Conservation (phyloP, 2,329 filamentous ascomycete species). For the Stagonosporopsis cucurbitacearum region DNA sequence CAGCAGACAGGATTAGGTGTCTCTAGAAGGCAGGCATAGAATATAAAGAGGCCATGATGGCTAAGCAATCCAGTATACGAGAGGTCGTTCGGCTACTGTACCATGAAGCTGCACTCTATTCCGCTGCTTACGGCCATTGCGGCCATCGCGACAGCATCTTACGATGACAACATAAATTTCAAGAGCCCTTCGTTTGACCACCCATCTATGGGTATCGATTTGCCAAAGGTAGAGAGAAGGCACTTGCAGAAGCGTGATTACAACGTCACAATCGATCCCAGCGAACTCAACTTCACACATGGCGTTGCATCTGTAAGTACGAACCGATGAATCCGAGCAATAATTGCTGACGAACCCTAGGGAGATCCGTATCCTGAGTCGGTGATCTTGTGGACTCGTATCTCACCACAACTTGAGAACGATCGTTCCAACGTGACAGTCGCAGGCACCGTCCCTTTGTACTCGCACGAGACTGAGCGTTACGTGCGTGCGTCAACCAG, state of each 20-base stretch:
- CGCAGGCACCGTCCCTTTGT: conserved; percentile 62
- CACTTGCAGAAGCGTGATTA: conserved; percentile 18
- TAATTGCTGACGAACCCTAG: not conserved
- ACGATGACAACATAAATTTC: conserved; percentile 65
- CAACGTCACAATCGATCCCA: conserved; percentile 15
- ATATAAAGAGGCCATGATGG: not conserved
- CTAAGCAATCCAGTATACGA: not conserved
- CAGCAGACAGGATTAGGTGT: not conserved
- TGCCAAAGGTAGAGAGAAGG: conserved; percentile 64
- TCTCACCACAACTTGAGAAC: conserved; percentile 48
- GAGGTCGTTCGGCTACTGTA: not conserved
- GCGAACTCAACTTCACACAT: conserved; percentile 42
- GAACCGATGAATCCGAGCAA: not conserved
- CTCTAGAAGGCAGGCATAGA: not conserved
- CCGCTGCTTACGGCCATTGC: conserved; percentile 1
- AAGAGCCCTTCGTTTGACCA: conserved; percentile 68
- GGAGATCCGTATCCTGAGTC: conserved; percentile 54
- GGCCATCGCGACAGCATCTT: conserved; percentile 6
- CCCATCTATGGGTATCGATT: conserved; percentile 65
- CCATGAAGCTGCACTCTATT: conserved; percentile 2
- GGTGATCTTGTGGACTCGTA: conserved; percentile 45
- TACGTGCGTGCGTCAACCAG: conserved; percentile 61
- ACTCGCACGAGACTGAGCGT: conserved; percentile 61
- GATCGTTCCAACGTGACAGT: conserved; percentile 58
- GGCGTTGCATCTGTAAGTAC: conserved; percentile 54